phyloP scores from a whole-genome alignment of 805 yeast species.

The Tetrapisispora pingtungensis region DNA sequence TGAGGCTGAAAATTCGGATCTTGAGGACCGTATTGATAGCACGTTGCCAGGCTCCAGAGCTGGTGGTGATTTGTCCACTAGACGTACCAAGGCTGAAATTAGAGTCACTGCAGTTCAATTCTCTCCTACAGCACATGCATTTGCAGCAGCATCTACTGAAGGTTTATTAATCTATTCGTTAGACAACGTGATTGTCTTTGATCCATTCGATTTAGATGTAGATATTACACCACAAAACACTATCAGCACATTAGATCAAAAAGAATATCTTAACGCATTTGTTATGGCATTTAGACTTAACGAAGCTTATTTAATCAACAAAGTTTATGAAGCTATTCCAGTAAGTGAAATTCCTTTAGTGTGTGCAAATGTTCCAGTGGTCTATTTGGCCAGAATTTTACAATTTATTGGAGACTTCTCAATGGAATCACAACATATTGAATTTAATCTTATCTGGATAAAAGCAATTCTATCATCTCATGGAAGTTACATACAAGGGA shows the following conservation, averaged over 20 bases:
- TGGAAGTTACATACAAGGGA: conserved; percentile 59
- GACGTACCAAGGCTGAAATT: conserved; percentile 73
- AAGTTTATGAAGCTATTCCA: conserved; percentile 66
- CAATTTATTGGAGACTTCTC: conserved; percentile 58
- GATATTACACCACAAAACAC: conserved; percentile 83
- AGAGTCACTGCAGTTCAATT: conserved; percentile 68
- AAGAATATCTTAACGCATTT: conserved; percentile 58
- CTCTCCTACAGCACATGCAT: conserved; percentile 82
- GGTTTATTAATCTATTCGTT: conserved; percentile 77
- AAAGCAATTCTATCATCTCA: conserved; percentile 57
- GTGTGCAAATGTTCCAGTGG: conserved; percentile 59
- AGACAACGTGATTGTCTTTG: conserved; percentile 66
- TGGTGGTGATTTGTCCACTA: conserved; percentile 65
- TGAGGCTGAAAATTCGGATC: conserved; percentile 76
- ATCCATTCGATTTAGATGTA: conserved; percentile 89
- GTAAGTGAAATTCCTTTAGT: conserved; percentile 59
- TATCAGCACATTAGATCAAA: conserved; percentile 45
- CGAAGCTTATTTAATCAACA: conserved; percentile 62
- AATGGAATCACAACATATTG: conserved; percentile 70
- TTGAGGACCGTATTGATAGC: conserved; percentile 68
- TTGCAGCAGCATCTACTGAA: conserved; percentile 93
- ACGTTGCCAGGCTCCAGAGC: conserved; percentile 80
- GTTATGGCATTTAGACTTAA: conserved; percentile 92
- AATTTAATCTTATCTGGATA: conserved; percentile 77
- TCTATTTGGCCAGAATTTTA: conserved; percentile 61